Conservation (phyloP, 441 rosid species). For the Manihot esculenta region DNA sequence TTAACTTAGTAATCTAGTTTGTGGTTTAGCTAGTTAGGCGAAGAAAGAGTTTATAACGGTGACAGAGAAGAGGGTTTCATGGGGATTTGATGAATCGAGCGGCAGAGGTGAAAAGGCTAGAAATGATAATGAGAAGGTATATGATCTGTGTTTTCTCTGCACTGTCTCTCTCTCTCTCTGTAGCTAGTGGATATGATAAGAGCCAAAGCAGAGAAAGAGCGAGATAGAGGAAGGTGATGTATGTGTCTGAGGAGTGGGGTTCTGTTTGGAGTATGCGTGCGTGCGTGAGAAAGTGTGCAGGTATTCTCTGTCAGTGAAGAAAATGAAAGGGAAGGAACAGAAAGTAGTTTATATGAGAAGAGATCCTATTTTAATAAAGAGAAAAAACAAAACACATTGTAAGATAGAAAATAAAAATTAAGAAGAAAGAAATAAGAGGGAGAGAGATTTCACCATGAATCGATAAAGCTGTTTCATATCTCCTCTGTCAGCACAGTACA, state of each 20-base stretch:
- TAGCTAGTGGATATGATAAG: slow-evolving; percentile 34
- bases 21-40: background rate
- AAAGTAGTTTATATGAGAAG: slow-evolving; percentile 24
- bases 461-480: slow-evolving; percentile 79
- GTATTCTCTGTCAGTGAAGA: slow-evolving; percentile 76
- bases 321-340: slow-evolving; percentile 48
- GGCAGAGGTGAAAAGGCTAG: slow-evolving; percentile 33
- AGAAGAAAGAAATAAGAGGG: background rate
- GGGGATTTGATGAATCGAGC: slow-evolving; percentile 54
- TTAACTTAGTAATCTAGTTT: background rate
- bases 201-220: slow-evolving; percentile 2
- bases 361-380: no score
- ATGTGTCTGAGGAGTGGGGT: slow-evolving; percentile 26
- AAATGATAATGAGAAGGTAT: slow-evolving; percentile 29
- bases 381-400: background rate
- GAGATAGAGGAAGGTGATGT: slow-evolving; percentile 34
- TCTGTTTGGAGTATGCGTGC: slow-evolving; percentile 71
- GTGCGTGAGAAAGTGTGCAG: slow-evolving; percentile 81
- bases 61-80: slow-evolving; percentile 18
- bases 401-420: background rate
- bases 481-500: slow-evolving; percentile 69
- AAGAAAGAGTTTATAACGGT: slow-evolving; percentile 10
- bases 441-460: slow-evolving; percentile 30
- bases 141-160: slow-evolving; percentile 50
- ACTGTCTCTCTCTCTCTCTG: slow-evolving; percentile 31